Evolutionary conservation across 108 stramenopile genomes (phyloP).

Genomic region (Cylindrotheca fusiformis): DNA sequence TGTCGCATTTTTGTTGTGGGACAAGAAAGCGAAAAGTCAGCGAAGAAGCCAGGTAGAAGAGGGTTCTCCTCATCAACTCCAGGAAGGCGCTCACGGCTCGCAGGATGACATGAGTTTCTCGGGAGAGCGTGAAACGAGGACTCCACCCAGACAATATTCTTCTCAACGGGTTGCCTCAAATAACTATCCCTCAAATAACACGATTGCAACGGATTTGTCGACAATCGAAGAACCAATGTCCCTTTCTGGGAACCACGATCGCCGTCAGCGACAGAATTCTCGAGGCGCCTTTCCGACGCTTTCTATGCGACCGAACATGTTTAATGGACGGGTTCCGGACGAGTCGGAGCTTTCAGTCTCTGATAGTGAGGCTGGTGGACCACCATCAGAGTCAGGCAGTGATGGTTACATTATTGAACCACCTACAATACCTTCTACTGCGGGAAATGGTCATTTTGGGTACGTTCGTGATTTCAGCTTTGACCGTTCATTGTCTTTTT

Average conservation of each 20-base stretch:
- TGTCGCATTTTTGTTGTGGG: slow-evolving; percentile 30
- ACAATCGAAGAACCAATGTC: not conserved
- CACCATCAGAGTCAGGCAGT: slow-evolving; percentile 9
- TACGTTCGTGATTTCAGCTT: too few species aligned
- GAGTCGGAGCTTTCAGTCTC: slow-evolving; percentile 5
- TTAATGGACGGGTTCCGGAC: slow-evolving; percentile 9
- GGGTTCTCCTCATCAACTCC: not conserved
- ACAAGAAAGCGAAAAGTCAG: slow-evolving; percentile 4
- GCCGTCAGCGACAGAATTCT: not conserved
- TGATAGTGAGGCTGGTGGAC: slow-evolving; percentile 1
- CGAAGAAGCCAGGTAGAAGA: slow-evolving; percentile 2
- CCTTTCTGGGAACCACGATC: not conserved
- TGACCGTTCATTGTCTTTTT: not conserved
- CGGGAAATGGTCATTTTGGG: too few species aligned
- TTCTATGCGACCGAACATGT: not conserved
- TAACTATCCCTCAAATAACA: not conserved
- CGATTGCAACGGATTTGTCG: not conserved
- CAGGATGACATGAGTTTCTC: not conserved
- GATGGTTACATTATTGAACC: slow-evolving; percentile 9
- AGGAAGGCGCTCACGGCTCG: not conserved
- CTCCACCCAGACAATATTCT: not conserved
- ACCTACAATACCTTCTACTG: slow-evolving; percentile 2
- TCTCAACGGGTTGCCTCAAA: not conserved
- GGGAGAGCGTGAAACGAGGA: not conserved
- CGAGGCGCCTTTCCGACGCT: not conserved